Conservation (phyloP, 306 rosid species). For the Begonia loranthoides region DNA sequence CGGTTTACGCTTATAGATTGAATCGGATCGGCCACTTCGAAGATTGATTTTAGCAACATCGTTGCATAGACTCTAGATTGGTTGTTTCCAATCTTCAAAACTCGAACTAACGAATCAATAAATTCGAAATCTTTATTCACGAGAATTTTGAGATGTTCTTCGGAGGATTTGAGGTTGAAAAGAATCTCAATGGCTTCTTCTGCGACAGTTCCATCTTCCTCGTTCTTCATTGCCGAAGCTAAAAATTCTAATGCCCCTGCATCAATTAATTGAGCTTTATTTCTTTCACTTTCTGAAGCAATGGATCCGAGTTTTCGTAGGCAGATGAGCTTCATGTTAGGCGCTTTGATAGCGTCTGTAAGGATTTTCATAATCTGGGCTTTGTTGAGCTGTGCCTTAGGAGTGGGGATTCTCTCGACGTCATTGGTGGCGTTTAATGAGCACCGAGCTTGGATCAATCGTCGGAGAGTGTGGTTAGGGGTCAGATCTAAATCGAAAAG, state of each 20-base stretch:
- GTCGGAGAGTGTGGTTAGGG: constrained; percentile 70
- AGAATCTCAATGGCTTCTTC: constrained; percentile 52
- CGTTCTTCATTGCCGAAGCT: constrained; percentile 26
- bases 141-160: constrained; percentile 22
- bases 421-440: constrained; percentile 49
- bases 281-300: constrained; percentile 37
- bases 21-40: constrained; percentile 38
- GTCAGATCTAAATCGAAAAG: constrained; percentile 30
- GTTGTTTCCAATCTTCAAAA: constrained; percentile 25
- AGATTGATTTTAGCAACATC: constrained; percentile 34
- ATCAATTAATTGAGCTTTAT: constrained; percentile 27
- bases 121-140: constrained; percentile 22
- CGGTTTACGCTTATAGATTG: constrained; percentile 23
- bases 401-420: constrained; percentile 60
- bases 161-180: constrained; percentile 30
- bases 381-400: constrained; percentile 39
- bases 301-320: constrained; percentile 37
- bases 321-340: constrained; percentile 23
- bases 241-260: constrained; percentile 43
- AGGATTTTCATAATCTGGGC: constrained; percentile 41
- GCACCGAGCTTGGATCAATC: constrained; percentile 82
- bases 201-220: constrained; percentile 1
- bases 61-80: constrained; percentile 57
- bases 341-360: constrained; percentile 25
- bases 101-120: constrained; percentile 31